phyloP scores from a whole-genome alignment of 2,329 filamentous ascomycete genomes.

The Parafenestella ontariensis region DNA sequence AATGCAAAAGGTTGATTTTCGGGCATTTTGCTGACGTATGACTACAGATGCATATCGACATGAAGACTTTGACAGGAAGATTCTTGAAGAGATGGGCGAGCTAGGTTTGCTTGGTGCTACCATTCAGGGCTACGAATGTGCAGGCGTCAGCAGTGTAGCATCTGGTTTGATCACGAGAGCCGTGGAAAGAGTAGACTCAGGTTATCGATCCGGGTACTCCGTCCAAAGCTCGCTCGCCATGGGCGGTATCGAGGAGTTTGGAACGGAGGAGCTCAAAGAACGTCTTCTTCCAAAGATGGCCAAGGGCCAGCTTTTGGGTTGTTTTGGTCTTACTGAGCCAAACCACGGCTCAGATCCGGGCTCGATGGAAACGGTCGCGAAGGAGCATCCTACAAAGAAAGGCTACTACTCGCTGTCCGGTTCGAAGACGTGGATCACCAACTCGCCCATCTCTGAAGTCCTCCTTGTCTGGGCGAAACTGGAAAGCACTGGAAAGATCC shows the following conservation, averaged over 20 bases:
- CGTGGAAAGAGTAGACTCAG: slow-evolving; percentile 89
- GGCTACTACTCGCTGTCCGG: slow-evolving; percentile 82
- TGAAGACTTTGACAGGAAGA: slow-evolving; percentile 84
- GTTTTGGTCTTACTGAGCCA: slow-evolving; percentile 89
- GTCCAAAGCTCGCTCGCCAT: slow-evolving; percentile 93
- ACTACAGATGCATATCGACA: slow-evolving; percentile 79
- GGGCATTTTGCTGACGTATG: slow-evolving; percentile 10
- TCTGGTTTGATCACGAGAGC: slow-evolving; percentile 90
- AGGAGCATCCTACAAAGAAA: slow-evolving; percentile 81
- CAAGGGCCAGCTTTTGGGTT: slow-evolving; percentile 80
- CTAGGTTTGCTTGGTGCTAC: slow-evolving; percentile 86
- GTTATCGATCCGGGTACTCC: slow-evolving; percentile 91
- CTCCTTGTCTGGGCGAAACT: slow-evolving; percentile 93
- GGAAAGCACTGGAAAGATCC: slow-evolving; percentile 89
- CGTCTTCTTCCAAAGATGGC: slow-evolving; percentile 81
- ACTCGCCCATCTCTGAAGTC: slow-evolving; percentile 87
- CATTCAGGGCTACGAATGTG: slow-evolving; percentile 87
- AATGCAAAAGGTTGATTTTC: background rate
- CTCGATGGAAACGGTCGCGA: slow-evolving; percentile 88
- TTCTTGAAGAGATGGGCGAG: slow-evolving; percentile 90
- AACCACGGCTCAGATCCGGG: slow-evolving; percentile 93
- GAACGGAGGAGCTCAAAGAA: slow-evolving; percentile 85
- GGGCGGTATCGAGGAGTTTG: slow-evolving; percentile 90
- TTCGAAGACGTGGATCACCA: slow-evolving; percentile 94
- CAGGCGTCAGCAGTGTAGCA: slow-evolving; percentile 85